A percentile compares a stretch with the other conserved stretches of the same genome.
Conservation (phyloP, 441 rosid species). For the Populus hybrid region DNA sequence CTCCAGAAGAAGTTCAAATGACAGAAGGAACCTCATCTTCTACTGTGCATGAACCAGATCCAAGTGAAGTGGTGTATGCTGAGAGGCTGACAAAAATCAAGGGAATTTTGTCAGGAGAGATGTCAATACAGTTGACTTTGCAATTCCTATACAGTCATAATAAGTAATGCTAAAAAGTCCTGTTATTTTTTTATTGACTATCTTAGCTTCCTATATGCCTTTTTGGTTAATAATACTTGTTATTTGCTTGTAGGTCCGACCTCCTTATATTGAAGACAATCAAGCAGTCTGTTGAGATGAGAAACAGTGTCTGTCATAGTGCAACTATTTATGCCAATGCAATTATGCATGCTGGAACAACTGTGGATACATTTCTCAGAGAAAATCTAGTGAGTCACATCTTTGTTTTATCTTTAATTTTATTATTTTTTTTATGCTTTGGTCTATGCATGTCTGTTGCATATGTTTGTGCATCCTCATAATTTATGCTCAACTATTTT, state of each 20-base stretch:
- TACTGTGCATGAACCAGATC: conserved; percentile 45
- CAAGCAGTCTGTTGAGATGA: conserved; percentile 96
- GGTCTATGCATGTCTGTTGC: background rate
- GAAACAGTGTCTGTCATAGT: conserved; percentile 97
- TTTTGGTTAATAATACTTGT: conserved; percentile 1
- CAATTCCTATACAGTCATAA: conserved; percentile 93
- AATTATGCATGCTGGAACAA: conserved; percentile 99
- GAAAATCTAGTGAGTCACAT: conserved; percentile 68
- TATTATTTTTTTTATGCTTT: background rate
- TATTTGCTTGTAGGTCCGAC: conserved; percentile 60
- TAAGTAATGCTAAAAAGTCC: conserved; percentile 47
- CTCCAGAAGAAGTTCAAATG: conserved; percentile 72
- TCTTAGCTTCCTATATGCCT: background rate
- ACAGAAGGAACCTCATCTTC: conserved; percentile 54
- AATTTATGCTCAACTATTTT: conserved; percentile 6
- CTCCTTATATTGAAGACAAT: conserved; percentile 87
- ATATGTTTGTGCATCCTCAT: background rate
- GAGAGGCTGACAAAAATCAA: conserved; percentile 78
- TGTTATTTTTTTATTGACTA: background rate
- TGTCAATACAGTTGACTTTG: conserved; percentile 85
- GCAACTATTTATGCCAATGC: conserved; percentile 98
- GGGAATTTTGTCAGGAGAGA: conserved; percentile 94
- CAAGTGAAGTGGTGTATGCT: conserved; percentile 56
- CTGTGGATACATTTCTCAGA: conserved; percentile 93
- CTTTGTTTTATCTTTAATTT: conserved; percentile 1